These are phyloP conservation scores for Plasmodium relictum DNA, from an alignment of 169 alveolate species.

Conservation along the genomic window DNA sequence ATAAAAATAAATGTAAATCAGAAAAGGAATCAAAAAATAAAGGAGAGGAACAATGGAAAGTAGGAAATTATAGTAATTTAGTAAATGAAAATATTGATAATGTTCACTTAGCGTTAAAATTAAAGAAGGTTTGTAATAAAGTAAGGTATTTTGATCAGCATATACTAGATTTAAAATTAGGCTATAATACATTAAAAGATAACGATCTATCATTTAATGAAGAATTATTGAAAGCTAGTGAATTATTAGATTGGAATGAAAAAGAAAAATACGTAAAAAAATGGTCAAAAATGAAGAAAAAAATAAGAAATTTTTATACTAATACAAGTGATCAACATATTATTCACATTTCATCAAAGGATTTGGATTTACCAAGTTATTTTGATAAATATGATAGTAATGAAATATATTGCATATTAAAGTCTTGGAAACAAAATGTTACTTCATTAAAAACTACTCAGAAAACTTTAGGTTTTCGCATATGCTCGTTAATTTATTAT, in stretches of 20 bases:
- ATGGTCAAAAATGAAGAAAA: conserved; percentile 69
- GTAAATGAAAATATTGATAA: background rate
- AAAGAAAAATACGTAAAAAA: conserved; percentile 50
- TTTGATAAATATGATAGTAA: conserved; percentile 43
- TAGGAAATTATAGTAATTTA: background rate
- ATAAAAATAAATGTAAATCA: background rate
- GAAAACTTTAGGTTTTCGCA: conserved; percentile 58
- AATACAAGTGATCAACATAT: conserved; percentile 50
- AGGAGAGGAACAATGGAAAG: conserved; percentile 9
- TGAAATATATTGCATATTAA: conserved; percentile 46
- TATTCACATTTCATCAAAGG: conserved; percentile 23
- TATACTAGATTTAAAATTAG: conserved; percentile 62
- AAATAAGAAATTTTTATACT: conserved; percentile 17
- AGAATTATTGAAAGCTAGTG: conserved; percentile 24
- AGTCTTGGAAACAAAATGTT: conserved; percentile 72
- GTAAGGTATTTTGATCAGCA: conserved; percentile 22
- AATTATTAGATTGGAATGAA: conserved; percentile 12
- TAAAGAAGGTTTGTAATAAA: conserved; percentile 29
- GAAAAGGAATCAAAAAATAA: background rate
- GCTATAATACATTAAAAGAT: conserved; percentile 51
- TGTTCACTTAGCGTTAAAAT: conserved; percentile 21
- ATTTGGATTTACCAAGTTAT: conserved; percentile 33
- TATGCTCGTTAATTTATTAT: conserved; percentile 45
- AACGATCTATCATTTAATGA: conserved; percentile 38
- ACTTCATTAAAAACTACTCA: conserved; percentile 60